Percentiles rank a stretch among this genome's conserved stretches.
Conservation (phyloP, 2,329 filamentous ascomycete species). For the Penicillium sp. region DNA sequence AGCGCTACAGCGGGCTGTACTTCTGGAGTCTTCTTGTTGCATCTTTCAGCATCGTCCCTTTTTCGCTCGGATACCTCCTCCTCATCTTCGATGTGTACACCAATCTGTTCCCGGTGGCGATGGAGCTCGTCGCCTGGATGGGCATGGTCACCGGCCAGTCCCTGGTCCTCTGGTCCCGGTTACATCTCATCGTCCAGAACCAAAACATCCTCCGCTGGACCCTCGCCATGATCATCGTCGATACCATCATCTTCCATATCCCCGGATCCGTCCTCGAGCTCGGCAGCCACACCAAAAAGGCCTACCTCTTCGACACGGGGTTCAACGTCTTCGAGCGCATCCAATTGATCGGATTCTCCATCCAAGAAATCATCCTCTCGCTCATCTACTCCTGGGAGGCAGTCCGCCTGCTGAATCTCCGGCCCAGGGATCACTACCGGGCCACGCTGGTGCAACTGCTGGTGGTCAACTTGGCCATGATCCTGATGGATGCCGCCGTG, state of each 20-base stretch:
- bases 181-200: constrained; percentile 46
- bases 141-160: constrained; percentile 50
- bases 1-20: constrained; percentile 46
- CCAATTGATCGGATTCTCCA: constrained; percentile 54
- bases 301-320: constrained; percentile 25
- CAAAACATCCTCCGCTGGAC: constrained; percentile 36
- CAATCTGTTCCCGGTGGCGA: constrained; percentile 37
- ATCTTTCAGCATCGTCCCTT: constrained; percentile 44
- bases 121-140: constrained; percentile 46
- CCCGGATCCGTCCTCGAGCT: constrained; percentile 44
- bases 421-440: constrained; percentile 39
- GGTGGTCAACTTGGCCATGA: constrained; percentile 47
- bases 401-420: constrained; percentile 47
- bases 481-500: constrained; percentile 44
- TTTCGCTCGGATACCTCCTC: constrained; percentile 47
- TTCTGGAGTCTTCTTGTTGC: constrained; percentile 49
- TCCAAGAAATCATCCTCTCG: constrained; percentile 55
- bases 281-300: constrained; percentile 33
- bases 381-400: constrained; percentile 53
- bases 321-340: constrained; percentile 52
- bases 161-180: constrained; percentile 49
- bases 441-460: constrained; percentile 47
- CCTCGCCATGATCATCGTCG: constrained; percentile 46
- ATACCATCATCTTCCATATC: constrained; percentile 43
- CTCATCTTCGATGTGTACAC: constrained; percentile 41